Base-by-base conservation (phyloP, 768 basidiomycete genomes). In the Termitomyces sp. region DNA sequence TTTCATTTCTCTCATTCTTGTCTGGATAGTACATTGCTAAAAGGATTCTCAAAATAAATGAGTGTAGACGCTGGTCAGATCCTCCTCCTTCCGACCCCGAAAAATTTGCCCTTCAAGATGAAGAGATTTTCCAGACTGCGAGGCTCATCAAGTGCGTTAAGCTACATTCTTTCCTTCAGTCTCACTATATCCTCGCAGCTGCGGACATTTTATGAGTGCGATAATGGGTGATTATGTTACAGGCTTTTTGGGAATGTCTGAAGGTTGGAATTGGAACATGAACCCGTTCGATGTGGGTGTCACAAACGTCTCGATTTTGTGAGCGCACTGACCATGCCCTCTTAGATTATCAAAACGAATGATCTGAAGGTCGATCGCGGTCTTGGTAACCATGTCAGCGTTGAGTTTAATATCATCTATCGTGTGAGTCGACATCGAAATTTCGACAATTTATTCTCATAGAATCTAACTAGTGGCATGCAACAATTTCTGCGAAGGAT, bases 401-500 rank as follows among this genome's bases (percentile, higher is more conserved):
- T 87, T 29, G 89, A 90, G 65, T 90, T 89, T 72, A 88, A 77
- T 46, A 53, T 78, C n/a, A 65, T 79, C 2, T 80, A 80, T 66
- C 57, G 77, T 36, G 77, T 77, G 60, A 47, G 70, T 62, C 12
- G 22, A 49, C 7, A 31, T 24, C 7, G 3, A 12, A 16, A 9
- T 18, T 39, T 36, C 34, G 4, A 24, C 42, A 16, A 16, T 15
- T 24, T 52, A 24, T 0, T 29, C 29, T 20, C 7, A 51, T 29
- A 9, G 4, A 10, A 36, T n/a, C 5, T 31, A 29, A 12, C n/a
- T 48, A 77, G 75, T 87, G 85, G 86, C 86, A 88, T 59, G 73
- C 86, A 4, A 76, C 79, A 1, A 64, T 81, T 3, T 80, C 79
- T 18, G 69, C 73, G 45, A 58, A 66, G 18, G 86, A 87, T 62